phyloP scores from a whole-genome alignment of 331 rosid species.

The Ulmus americana region DNA sequence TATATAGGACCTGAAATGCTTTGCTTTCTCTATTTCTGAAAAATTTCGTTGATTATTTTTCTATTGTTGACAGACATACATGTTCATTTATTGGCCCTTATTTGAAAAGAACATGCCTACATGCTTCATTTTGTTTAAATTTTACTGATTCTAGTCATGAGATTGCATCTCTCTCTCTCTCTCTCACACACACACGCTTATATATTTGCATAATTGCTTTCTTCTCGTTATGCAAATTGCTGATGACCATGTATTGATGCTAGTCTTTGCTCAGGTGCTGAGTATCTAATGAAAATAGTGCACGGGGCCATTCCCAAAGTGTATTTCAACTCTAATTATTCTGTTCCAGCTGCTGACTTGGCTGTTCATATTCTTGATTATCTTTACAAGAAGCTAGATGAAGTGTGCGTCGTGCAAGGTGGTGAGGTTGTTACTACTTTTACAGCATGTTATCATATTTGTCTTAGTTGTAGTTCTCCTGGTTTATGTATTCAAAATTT shows the following conservation, averaged over 20 bases:
- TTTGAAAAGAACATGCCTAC: background rate
- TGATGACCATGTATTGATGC: slow-evolving; percentile 45
- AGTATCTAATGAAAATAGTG: slow-evolving; percentile 59
- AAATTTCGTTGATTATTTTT: background rate
- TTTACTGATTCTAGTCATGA: background rate
- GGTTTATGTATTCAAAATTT: slow-evolving; percentile 26
- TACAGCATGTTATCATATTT: slow-evolving; percentile 21
- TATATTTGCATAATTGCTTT: background rate
- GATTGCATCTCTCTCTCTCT: background rate
- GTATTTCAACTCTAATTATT: slow-evolving; percentile 48
- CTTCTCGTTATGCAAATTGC: slow-evolving; percentile 25
- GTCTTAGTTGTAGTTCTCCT: slow-evolving; percentile 14
- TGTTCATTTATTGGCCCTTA: background rate
- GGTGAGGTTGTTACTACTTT: slow-evolving; percentile 76
- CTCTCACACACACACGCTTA: too few species aligned
- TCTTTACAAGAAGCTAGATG: slow-evolving; percentile 78
- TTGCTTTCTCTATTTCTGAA: background rate
- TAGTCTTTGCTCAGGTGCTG: slow-evolving; percentile 93
- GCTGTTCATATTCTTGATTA: slow-evolving; percentile 71
- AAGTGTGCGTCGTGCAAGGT: slow-evolving; percentile 80
- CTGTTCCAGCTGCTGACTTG: slow-evolving; percentile 71
- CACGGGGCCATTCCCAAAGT: slow-evolving; percentile 60
- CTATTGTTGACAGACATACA: background rate
- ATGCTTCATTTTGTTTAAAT: background rate
- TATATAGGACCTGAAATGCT: background rate